phyloP scores from a whole-genome alignment of 83 land plant genomes.

The Picea abies region DNA sequence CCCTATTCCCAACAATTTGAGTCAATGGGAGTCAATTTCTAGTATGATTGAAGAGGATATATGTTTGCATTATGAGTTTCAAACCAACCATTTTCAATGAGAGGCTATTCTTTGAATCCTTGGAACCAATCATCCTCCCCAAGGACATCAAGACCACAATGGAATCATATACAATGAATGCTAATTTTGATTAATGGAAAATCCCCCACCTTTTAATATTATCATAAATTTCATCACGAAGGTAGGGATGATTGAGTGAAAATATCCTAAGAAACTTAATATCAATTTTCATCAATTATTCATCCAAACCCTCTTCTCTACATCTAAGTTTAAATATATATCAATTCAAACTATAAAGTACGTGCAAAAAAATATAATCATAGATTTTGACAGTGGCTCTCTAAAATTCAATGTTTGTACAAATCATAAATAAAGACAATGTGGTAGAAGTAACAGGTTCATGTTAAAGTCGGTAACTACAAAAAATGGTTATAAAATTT shows the following conservation, averaged over 20 bases:
- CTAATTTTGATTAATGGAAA: slow-evolving; percentile 22
- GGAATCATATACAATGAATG: slow-evolving; percentile 21
- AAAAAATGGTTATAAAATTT: no score
- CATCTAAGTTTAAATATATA: slow-evolving; percentile 14
- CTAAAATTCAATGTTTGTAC: no score
- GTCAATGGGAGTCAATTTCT: no score
- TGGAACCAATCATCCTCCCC: slow-evolving; percentile 23
- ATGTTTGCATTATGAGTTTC: no score
- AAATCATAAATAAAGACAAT: no score
- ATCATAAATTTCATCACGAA: slow-evolving; percentile 46
- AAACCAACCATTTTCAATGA: no score
- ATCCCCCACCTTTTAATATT: slow-evolving; percentile 39
- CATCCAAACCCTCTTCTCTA: background rate
- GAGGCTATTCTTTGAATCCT: background rate
- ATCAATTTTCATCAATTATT: slow-evolving; percentile 23
- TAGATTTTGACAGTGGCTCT: background rate
- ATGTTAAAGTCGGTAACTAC: no score
- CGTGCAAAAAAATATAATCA: slow-evolving; percentile 19
- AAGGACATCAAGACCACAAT: background rate
- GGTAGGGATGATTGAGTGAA: slow-evolving; percentile 33
- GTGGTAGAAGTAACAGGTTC: no score
- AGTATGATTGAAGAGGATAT: no score
- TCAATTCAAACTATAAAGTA: slow-evolving; percentile 33
- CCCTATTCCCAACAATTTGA: no score
- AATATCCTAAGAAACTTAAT: slow-evolving; percentile 22